Percentiles rank a stretch among this genome's conserved stretches.
These are phyloP conservation scores for Cicer pinnatifidum DNA, from an alignment of 306 rosid species.

Conservation along the genomic window DNA sequence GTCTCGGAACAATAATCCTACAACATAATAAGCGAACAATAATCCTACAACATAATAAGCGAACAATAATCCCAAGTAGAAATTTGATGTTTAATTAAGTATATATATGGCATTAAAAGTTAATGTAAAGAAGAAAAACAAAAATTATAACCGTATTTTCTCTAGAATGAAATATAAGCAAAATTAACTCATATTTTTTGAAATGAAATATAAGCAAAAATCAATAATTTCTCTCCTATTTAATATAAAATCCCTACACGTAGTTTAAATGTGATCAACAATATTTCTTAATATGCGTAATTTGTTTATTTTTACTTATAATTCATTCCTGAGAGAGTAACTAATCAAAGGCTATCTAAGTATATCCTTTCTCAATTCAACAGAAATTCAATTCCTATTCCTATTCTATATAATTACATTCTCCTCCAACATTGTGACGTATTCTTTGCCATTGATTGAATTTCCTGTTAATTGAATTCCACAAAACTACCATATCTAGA, in stretches of 20 bases:
- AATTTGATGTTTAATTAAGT: conserved; percentile 17
- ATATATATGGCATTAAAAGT: neutral
- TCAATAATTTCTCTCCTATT: too few species aligned
- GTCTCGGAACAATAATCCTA: conserved; percentile 26
- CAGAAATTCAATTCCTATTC: neutral
- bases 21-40: conserved; percentile 1
- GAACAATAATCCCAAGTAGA: neutral
- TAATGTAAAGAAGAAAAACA: neutral
- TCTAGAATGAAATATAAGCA: too few species aligned
- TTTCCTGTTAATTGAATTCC: neutral
- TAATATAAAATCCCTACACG: too few species aligned
- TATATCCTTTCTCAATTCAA: neutral
- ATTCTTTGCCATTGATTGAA: neutral
- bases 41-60: neutral
- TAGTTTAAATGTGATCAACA: too few species aligned
- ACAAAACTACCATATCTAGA: neutral
- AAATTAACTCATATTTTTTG: too few species aligned
- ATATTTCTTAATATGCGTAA: too few species aligned
- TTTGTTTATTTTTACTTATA: too few species aligned
- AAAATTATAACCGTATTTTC: neutral
- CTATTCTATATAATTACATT: neutral
- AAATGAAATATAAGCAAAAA: too few species aligned
- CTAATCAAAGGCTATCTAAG: neutral
- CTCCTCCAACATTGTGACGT: neutral
- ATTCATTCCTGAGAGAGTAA: neutral